Percentiles rank a stretch among this genome's conserved stretches.
Evolutionary conservation across 805 yeast species (phyloP).

Genomic region (Kuraishia borneana): DNA sequence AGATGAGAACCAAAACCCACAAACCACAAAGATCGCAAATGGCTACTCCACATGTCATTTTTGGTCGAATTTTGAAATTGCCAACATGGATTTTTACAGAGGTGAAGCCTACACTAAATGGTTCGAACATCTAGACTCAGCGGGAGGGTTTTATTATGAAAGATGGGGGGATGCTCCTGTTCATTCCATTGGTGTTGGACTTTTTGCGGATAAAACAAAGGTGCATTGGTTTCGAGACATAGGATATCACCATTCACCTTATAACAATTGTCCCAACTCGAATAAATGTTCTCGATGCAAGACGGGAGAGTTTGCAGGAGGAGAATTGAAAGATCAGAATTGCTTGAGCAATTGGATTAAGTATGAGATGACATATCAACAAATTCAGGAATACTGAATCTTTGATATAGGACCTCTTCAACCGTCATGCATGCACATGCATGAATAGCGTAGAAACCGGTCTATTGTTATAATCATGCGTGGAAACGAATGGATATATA

Average conservation of each 20-base stretch:
- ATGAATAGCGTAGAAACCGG: too few relatives aligned
- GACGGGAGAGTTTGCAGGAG: conserved; percentile 20
- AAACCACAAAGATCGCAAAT: conserved; percentile 23
- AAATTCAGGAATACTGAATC: conserved; percentile 18
- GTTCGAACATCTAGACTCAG: conserved; percentile 54
- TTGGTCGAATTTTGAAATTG: conserved; percentile 85
- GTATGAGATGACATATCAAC: conserved; percentile 23
- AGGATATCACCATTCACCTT: conserved; percentile 70
- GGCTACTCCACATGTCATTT: conserved; percentile 64
- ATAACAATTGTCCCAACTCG: conserved; percentile 66
- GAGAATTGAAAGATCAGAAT: conserved; percentile 20
- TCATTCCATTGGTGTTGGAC: conserved; percentile 61
- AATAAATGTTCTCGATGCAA: conserved; percentile 30
- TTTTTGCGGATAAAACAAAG: conserved; percentile 59
- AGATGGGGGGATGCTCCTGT: conserved; percentile 95
- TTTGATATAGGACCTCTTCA: too few relatives aligned
- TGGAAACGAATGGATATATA: too few relatives aligned
- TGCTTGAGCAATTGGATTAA: conserved; percentile 24
- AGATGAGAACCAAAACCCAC: conserved; percentile 40
- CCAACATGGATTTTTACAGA: conserved; percentile 71
- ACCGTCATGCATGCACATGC: too few relatives aligned
- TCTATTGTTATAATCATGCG: too few relatives aligned
- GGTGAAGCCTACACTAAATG: conserved; percentile 57
- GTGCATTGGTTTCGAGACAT: conserved; percentile 85
- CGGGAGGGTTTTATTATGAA: conserved; percentile 81